Base-by-base conservation (phyloP, 1,139 yeast genomes). In the Candida dubliniensis region DNA sequence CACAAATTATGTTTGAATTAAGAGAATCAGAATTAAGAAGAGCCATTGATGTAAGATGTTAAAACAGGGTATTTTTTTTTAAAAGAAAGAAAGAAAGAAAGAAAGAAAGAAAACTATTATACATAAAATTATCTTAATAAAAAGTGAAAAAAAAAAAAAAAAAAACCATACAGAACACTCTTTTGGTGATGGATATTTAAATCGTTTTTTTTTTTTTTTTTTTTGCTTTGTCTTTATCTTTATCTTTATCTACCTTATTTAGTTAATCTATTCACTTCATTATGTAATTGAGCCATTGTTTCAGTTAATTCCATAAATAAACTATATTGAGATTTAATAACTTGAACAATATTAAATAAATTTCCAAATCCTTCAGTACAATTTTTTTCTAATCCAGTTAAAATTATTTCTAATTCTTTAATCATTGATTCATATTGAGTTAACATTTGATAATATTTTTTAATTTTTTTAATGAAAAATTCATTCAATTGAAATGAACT, bases 1-100 rank as follows among this genome's bases (percentile, higher is more conserved):
- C 82, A 1, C 99, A 93, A 62, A 85, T 90, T 25, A 95, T 95
- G 99, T 91, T 90, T 69, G 99, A 95, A 63, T 66, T 87, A 49
- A 77, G 99, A 55, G 95, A 89, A 60, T 70, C 81, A 34, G 99
- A 93, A 61, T 84, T 80, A 63, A 77, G 98, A 56, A 74, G 77
- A 44, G 98, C 97, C 1, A 77, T 91, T 27, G 81, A 86, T 60
- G 81, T 90, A 34, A 82, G 87, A 58, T 93, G 97, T 64, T 31
- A 34, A 30, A 8, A 37, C 3, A 18, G 5, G n/a, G n/a, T n/a
- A n/a, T n/a, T n/a, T n/a, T n/a, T n/a, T n/a, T n/a, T n/a, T n/a
- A n/a, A 18, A 18, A 18, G 23, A 18, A 18, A 18, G 5, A 18
- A 18, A 18, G 23, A 18, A 18, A 18, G 5, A 18, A 18, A 18